Conservation (phyloP, 441 rosid genomes). For the Gossypium lobatum region DNA sequence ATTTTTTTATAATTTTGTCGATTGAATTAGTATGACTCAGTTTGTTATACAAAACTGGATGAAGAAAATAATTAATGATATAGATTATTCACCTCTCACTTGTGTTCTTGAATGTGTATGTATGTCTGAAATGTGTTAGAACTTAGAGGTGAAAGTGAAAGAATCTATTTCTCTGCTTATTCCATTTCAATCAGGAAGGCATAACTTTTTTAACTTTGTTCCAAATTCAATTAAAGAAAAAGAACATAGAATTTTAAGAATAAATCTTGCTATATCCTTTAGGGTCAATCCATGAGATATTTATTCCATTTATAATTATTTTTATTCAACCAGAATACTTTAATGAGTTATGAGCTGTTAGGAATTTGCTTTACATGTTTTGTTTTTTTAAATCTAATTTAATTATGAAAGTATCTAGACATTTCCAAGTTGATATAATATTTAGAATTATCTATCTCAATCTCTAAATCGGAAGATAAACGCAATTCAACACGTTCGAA, state of each 20-base stretch:
- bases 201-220: slow-evolving; percentile 5
- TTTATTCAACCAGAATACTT: background rate
- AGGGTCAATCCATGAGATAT: background rate
- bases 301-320: background rate
- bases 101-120: background rate
- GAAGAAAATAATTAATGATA: no score
- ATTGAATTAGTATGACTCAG: background rate
- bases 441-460: no score
- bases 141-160: background rate
- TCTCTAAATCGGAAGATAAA: no score
- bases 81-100: slow-evolving; percentile 17
- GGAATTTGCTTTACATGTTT: background rate
- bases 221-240: background rate
- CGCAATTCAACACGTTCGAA: no score
- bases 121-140: background rate
- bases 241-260: background rate
- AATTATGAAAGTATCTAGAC: no score
- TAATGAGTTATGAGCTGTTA: background rate
- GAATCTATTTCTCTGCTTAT: slow-evolving; percentile 5
- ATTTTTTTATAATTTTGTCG: no score
- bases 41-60: slow-evolving; percentile 4
- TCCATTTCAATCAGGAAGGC: background rate
- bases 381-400: no score
- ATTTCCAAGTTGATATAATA: no score
- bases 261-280: slow-evolving; percentile 7